Base-by-base conservation (phyloP, 306 rosid species). In the Prinsepia uniflora region DNA sequence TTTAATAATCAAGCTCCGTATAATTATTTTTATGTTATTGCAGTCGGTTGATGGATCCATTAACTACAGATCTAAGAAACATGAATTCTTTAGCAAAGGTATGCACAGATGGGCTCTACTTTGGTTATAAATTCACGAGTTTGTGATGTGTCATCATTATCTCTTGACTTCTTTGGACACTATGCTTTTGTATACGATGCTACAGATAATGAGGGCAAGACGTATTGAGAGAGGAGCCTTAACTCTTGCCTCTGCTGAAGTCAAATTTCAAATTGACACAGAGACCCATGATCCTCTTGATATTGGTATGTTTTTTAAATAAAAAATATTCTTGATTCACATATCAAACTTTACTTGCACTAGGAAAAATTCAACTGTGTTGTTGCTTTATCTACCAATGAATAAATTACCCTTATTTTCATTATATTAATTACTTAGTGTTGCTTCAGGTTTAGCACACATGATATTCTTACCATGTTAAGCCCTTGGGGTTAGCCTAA, bases 221-320 rank as follows among this genome's bases (percentile, higher is more conserved):
- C 92, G 99, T 74, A 94, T 89, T 76, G 96, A 91, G 80, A 87
- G 91, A 78, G 99, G 99, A 54, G 97, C 99, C 67, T 72, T 94
- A 84, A 94, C 99, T 68, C 99, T 94, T 83, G 97, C 99, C 63
- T 94, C 99, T 73, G 99, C 99, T 71, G 99, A 94, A 89, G 97
- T 94, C 76, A 91, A 91, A 76, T 94, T 94, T 82, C 96, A 94
- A 79, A 91, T 94, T 82, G 99, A 94, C 84, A 94, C 99, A 0
- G 99, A 94, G 87, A 94, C 97, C 55, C 99, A 94, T 76, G 96
- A 94, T 75, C 99, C 99, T 69, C 99, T 94, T 83, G 99, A 94
- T 81, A 85, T 94, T 10, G 99, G 99, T 94, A 87, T 63, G 83
- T 52, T 47, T 2, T 44, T 56, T 80, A 60, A 69, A 58, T 57